A percentile compares a stretch with the other conserved stretches of the same genome.
These are phyloP conservation scores for Staphylotrichum tortipilum DNA, from an alignment of 495 filamentous ascomycete genomes.

Conservation along the genomic window DNA sequence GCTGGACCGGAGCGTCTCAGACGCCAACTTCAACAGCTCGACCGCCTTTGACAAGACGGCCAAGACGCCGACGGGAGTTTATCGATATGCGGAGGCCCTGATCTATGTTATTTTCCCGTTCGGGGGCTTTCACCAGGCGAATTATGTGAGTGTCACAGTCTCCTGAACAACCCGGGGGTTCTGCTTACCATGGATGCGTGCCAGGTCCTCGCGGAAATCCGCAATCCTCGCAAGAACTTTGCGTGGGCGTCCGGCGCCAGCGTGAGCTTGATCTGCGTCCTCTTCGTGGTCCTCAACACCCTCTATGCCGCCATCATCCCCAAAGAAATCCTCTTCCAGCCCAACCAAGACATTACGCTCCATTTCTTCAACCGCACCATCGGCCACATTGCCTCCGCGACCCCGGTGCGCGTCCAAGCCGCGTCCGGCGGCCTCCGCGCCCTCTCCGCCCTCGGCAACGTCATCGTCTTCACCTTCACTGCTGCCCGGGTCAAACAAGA, in stretches of 20 bases:
- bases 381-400: not conserved
- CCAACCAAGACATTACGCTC: slow-evolving; percentile 7
- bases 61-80: slow-evolving; percentile 6
- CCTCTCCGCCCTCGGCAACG: slow-evolving; percentile 14
- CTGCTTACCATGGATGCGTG: too few species aligned
- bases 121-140: slow-evolving; percentile 18
- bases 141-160: slow-evolving; percentile 11
- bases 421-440: slow-evolving; percentile 7
- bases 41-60: slow-evolving; percentile 5
- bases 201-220: slow-evolving; percentile 17
- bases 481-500: slow-evolving; percentile 17
- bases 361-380: slow-evolving; percentile 16
- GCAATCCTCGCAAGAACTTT: slow-evolving; percentile 13
- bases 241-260: slow-evolving; percentile 36
- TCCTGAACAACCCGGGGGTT: not conserved
- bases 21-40: slow-evolving; percentile 7
- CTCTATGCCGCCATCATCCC: slow-evolving; percentile 17
- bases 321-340: slow-evolving; percentile 7
- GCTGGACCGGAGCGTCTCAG: slow-evolving; percentile 3
- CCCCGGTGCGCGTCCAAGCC: slow-evolving; percentile 21
- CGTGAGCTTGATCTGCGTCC: slow-evolving; percentile 18
- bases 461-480: slow-evolving; percentile 19
- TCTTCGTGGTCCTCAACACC: slow-evolving; percentile 4
- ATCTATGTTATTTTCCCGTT: slow-evolving; percentile 16
- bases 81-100: slow-evolving; percentile 35